Percentiles rank a stretch among this genome's conserved stretches.
Conservation (phyloP, 1,284 basidiomycete genomes). For the Ceratobasidium sp. region DNA sequence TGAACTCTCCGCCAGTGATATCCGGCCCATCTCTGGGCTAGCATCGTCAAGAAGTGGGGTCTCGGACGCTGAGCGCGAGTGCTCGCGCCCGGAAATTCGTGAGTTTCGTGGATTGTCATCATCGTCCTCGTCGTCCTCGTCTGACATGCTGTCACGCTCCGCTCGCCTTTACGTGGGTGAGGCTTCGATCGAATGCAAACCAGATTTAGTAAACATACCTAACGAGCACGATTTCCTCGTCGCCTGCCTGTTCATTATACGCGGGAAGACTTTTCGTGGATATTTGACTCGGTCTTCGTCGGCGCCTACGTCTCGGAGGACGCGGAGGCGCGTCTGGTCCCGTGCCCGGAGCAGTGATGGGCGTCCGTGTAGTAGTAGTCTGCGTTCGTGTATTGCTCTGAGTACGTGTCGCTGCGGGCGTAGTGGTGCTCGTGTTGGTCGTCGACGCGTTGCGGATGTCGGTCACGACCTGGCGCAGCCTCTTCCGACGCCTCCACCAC, state of each 20-base stretch:
- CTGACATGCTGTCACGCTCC: slow-evolving; percentile 14
- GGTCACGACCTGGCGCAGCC: slow-evolving; percentile 3
- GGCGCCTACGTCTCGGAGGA: slow-evolving; percentile 53
- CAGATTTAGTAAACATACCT: slow-evolving; percentile 55
- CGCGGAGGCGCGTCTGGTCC: slow-evolving; percentile 27
- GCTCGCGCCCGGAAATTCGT: background rate
- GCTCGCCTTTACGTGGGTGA: slow-evolving; percentile 8
- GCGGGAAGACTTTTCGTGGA: slow-evolving; percentile 73
- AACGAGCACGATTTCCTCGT: slow-evolving; percentile 75
- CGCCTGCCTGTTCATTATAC: slow-evolving; percentile 81
- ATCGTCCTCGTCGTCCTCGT: slow-evolving; percentile 25
- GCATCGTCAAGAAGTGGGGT: slow-evolving; percentile 38
- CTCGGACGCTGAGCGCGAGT: background rate
- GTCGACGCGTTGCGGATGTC: slow-evolving; percentile 4
- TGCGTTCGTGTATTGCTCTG: background rate
- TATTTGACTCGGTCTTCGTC: slow-evolving; percentile 66
- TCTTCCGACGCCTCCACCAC: slow-evolving; percentile 30
- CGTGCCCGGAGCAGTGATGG: background rate
- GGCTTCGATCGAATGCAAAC: background rate
- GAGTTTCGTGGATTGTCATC: slow-evolving; percentile 7
- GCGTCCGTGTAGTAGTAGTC: background rate
- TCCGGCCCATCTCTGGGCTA: slow-evolving; percentile 11
- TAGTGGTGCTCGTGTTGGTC: background rate
- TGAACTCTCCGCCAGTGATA: slow-evolving; percentile 27
- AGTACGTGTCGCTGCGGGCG: background rate